Percentiles rank a stretch among this genome's conserved stretches.
Evolutionary conservation across 2,329 filamentous ascomycete species (phyloP).

Genomic region (Colletotrichum falcatum): DNA sequence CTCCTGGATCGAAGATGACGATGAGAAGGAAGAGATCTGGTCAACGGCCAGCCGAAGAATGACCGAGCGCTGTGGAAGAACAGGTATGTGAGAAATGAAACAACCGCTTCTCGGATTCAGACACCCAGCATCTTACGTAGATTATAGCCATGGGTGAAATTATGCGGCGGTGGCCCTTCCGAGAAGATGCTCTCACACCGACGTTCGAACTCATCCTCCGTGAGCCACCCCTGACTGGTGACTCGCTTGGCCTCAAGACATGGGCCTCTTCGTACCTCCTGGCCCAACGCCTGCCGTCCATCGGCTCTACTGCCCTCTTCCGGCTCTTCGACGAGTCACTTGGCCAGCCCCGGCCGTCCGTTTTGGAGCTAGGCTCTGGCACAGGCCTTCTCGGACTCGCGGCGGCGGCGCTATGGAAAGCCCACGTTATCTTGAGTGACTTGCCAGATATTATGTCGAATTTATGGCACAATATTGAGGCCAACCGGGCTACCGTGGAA

Average conservation of each 20-base stretch:
- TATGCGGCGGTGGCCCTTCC: slow-evolving; percentile 65
- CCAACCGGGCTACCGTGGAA: slow-evolving; percentile 70
- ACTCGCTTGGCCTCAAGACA: slow-evolving; percentile 92
- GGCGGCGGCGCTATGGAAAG: slow-evolving; percentile 78
- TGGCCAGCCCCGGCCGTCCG: slow-evolving; percentile 48
- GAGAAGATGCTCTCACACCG: slow-evolving; percentile 48
- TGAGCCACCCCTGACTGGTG: slow-evolving; percentile 88
- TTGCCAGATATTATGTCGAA: slow-evolving; percentile 87
- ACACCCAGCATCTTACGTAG: slow-evolving; percentile 1
- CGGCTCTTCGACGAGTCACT: slow-evolving; percentile 57
- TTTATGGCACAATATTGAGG: slow-evolving; percentile 76
- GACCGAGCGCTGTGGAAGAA: slow-evolving; percentile 86
- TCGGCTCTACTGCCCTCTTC: slow-evolving; percentile 59
- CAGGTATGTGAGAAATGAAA: slow-evolving; percentile 58
- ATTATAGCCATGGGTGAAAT: slow-evolving; percentile 68
- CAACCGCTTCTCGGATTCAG: background rate
- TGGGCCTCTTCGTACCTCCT: slow-evolving; percentile 94
- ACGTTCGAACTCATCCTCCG: slow-evolving; percentile 76
- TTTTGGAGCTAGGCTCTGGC: slow-evolving; percentile 88
- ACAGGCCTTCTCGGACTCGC: slow-evolving; percentile 92
- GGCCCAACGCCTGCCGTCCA: slow-evolving; percentile 73
- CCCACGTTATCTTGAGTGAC: slow-evolving; percentile 81
- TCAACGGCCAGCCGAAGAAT: slow-evolving; percentile 82
- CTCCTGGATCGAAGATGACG: slow-evolving; percentile 76
- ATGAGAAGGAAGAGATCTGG: slow-evolving; percentile 78